Base-by-base conservation (phyloP, 1,284 basidiomycete genomes). In the Amylostereum areolatum region DNA sequence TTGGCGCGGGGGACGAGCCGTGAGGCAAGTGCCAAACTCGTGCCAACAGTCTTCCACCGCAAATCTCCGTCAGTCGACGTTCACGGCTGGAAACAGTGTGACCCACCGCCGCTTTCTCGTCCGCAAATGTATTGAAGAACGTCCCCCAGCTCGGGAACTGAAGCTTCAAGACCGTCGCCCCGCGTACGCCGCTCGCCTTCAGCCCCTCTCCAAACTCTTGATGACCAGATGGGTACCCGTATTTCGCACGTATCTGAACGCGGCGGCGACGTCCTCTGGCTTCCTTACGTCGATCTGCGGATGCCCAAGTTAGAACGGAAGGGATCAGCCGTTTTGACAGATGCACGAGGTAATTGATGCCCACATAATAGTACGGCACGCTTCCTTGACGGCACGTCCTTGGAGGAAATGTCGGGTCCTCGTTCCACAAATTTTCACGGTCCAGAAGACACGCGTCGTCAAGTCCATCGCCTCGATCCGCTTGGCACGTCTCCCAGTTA, bases 161-260 rank as follows among this genome's bases (percentile, higher is more conserved):
- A 2, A 62, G 63, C 24, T 66, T 59, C 1, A 66, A 39, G 2
- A 68, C 46, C 31, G 57, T 46, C 2, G 61, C 63, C 3, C 60
- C 62, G 2, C 59, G 54, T 1, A 63, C 58, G 9, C 63, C 62
- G 29, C 58, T 62, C 2, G 52, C 52, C 43, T 62, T 48, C 0
- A 71, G 52, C 31, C 58, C 52, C 34, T 63, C 47, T 0, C 66
- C 71, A 37, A 72, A 68, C 2, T 78, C 53, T 77, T 75, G 25
- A 78, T 62, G 3, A 72, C 69, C 24, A 79, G 53, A 5, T 71
- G 73, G 8, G 75, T 59, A 11, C 62, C 57, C 1, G 68, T 69
- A 30, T 57, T 53, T 52, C 59, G 66, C 3, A 70, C 63, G 53
- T 77, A 78, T 3, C 50, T 55, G 43, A 73, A 73, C 1, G 72